phyloP scores from a whole-genome alignment of 1,139 yeast genomes.

The Yamadazyma conglobata region DNA sequence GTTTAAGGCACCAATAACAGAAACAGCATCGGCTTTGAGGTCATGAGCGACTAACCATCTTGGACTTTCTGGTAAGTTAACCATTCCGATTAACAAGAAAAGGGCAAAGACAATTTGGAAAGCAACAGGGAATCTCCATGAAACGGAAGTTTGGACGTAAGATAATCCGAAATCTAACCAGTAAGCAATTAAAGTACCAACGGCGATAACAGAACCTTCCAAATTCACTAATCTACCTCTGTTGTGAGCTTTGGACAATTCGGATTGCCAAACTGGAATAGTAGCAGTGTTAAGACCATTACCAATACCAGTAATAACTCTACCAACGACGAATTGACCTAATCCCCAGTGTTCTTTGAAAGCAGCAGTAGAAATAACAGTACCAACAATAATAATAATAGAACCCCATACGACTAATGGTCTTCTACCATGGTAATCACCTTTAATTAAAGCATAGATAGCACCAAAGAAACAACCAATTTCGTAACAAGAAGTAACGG shows the following conservation, averaged over 20 bases:
- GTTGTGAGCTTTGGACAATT: conserved; percentile 27
- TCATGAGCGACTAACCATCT: conserved; percentile 46
- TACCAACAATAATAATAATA: conserved; percentile 39
- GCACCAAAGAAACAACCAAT: conserved; percentile 77
- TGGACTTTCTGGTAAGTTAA: conserved; percentile 23
- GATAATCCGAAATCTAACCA: conserved; percentile 60
- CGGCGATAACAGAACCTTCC: conserved; percentile 67
- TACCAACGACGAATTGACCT: conserved; percentile 44
- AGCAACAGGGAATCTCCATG: conserved; percentile 29
- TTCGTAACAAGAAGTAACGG: conserved; percentile 69
- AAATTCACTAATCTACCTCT: conserved; percentile 57
- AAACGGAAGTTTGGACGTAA: conserved; percentile 38
- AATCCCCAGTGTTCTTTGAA: conserved; percentile 56
- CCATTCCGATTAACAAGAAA: conserved; percentile 16
- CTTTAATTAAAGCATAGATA: conserved; percentile 28
- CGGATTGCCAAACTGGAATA: conserved; percentile 41
- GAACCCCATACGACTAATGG: conserved; percentile 37
- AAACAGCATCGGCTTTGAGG: conserved; percentile 45
- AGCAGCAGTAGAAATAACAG: conserved; percentile 41
- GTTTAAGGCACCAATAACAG: conserved; percentile 37
- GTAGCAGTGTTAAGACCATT: conserved; percentile 31
- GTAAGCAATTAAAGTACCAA: conserved; percentile 26
- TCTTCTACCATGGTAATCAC: conserved; percentile 50
- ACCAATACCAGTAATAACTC: conserved; percentile 48
- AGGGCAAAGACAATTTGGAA: conserved; percentile 22